Base-by-base conservation (phyloP, 306 rosid species). In the Rosa multiflora region DNA sequence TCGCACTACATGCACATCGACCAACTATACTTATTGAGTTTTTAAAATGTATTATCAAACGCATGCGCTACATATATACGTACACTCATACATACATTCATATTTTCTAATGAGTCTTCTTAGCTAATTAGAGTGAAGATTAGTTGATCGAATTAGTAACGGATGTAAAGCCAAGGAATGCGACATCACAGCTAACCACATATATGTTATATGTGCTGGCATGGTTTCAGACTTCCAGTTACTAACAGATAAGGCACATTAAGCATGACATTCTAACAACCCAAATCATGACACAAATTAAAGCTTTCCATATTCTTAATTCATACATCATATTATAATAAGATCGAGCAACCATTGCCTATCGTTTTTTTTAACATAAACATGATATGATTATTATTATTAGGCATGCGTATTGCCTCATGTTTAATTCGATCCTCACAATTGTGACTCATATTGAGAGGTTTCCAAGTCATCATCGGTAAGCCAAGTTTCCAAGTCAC, bases 361-460 rank as follows among this genome's bases (percentile, higher is more conserved):
- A 35, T 35, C 10, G 69, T 14, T 64, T 64, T 5, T 63, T 5
- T 63, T 12, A 32, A 32, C 69, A 64, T 35, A 20, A 20, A 40
- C 66, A 21, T 56, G 40, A 55, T 55, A 40, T 18, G 32, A 18
- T 7, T 14, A 59, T 47, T 1, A 2, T 39, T 1, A 2, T 39
- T 13, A 18, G 20, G 35, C 47, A 42, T 26, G 78, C 39, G 48
- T 67, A 37, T 37, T 12, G 63, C 40, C 46, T 66, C 10, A 11
- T 26, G 59, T 46, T 52, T 73, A 64, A 20, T 52, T 64, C 12
- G 21, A 42, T 75, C 39, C 39, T 64, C 67, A 51, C 23, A 15
- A 5, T 49, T 20, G 37, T 72, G 83, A 80, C 48, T 73, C 78
- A 55, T 64, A 15, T 64, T 80, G 52, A 67, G 75, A 74, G 42